phyloP scores from a whole-genome alignment of 768 basidiomycete genomes.

The Filobasidium wieringae region DNA sequence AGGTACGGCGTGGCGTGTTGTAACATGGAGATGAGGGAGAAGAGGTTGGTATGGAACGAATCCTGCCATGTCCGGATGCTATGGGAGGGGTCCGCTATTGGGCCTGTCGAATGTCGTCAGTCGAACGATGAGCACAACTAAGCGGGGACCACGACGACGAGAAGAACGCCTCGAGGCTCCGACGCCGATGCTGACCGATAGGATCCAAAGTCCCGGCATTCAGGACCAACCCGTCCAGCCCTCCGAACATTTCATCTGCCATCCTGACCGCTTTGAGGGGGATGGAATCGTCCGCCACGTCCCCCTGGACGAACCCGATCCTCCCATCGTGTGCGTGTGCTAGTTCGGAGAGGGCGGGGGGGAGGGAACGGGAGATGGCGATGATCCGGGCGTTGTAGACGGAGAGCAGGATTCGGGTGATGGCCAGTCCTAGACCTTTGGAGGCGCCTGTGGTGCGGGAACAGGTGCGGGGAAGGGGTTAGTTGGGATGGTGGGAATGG shows the following conservation, averaged over 20 bases:
- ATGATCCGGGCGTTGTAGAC: slow-evolving; percentile 58
- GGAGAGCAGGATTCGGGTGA: slow-evolving; percentile 54
- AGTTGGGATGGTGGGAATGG: not conserved
- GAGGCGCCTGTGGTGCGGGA: slow-evolving; percentile 55
- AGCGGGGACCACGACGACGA: slow-evolving; percentile 44
- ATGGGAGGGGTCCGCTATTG: slow-evolving; percentile 17
- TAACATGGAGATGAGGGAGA: slow-evolving; percentile 63
- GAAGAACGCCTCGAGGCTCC: too few relatives aligned
- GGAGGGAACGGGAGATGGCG: slow-evolving; percentile 48
- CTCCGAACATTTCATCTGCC: slow-evolving; percentile 49
- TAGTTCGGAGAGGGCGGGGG: slow-evolving; percentile 34
- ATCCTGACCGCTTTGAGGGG: slow-evolving; percentile 45
- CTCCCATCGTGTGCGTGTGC: slow-evolving; percentile 37
- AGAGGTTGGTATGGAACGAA: slow-evolving; percentile 72
- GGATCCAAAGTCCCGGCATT: slow-evolving; percentile 76
- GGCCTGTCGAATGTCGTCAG: slow-evolving; percentile 18
- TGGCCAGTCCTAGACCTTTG: slow-evolving; percentile 67
- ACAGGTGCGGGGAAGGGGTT: not conserved
- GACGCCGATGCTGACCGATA: slow-evolving; percentile 47
- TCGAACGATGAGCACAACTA: slow-evolving; percentile 41
- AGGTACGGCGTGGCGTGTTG: slow-evolving; percentile 58
- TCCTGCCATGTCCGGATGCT: slow-evolving; percentile 15
- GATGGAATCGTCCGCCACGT: slow-evolving; percentile 45
- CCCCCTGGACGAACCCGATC: slow-evolving; percentile 49
- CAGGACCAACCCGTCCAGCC: slow-evolving; percentile 64